A percentile compares a stretch with the other conserved stretches of the same genome.
phyloP scores from a whole-genome alignment of 495 filamentous ascomycete genomes.

The Stereocaulon alpinum region DNA sequence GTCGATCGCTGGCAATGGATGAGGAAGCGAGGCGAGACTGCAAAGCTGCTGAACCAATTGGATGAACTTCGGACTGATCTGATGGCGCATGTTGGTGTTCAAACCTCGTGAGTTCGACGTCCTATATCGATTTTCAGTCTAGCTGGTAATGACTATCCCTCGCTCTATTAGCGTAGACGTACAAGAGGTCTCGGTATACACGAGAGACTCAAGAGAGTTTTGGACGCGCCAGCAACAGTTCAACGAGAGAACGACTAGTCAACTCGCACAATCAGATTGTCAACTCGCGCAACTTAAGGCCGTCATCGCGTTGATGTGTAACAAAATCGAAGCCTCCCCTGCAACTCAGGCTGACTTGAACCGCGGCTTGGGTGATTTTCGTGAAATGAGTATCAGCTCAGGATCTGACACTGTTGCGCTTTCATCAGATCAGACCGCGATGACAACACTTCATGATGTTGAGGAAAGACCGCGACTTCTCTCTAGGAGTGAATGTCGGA shows the following conservation, averaged over 20 bases:
- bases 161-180: background rate
- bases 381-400: background rate
- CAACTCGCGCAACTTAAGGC: background rate
- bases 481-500: background rate
- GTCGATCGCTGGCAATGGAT: constrained; percentile 3
- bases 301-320: background rate
- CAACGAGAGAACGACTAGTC: background rate
- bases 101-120: background rate
- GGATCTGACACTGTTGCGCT: too few species aligned
- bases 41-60: background rate
- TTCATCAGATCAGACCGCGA: background rate
- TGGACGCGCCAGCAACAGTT: background rate
- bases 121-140: background rate
- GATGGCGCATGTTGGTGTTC: background rate
- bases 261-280: background rate
- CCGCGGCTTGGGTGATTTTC: background rate
- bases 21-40: background rate
- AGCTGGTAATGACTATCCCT: background rate
- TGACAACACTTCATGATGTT: background rate
- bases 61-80: background rate
- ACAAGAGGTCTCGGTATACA: background rate
- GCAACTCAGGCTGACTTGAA: background rate
- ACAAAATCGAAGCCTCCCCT: background rate
- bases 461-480: background rate
- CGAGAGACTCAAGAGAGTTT: background rate